These are phyloP conservation scores for Fistulinella cinereoalba DNA, from an alignment of 1,284 basidiomycete genomes.

Conservation along the genomic window DNA sequence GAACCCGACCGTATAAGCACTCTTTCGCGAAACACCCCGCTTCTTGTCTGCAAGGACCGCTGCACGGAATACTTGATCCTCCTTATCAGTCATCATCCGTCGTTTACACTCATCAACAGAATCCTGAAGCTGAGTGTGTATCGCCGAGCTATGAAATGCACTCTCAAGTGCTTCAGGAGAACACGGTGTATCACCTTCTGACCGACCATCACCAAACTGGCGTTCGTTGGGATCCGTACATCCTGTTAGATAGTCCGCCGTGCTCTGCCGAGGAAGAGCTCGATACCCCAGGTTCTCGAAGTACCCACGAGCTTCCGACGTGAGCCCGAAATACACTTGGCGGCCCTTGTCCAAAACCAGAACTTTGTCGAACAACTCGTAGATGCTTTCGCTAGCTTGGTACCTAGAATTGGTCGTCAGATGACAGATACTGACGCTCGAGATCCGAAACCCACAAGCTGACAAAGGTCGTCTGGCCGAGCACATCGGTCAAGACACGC, in stretches of 20 bases:
- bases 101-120: conserved; percentile 64
- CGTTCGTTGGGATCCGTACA: conserved; percentile 86
- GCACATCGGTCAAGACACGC: conserved; percentile 74
- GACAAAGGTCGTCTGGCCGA: conserved; percentile 75
- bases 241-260: conserved; percentile 76
- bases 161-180: conserved; percentile 71
- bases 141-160: conserved; percentile 61
- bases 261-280: conserved; percentile 70
- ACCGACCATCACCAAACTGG: conserved; percentile 72
- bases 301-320: conserved; percentile 69
- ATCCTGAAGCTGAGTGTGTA: conserved; percentile 47
- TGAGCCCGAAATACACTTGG: conserved; percentile 80
- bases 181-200: conserved; percentile 64
- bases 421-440: conserved; percentile 13
- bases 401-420: conserved; percentile 47
- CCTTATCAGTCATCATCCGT: conserved; percentile 60
- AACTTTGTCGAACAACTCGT: conserved; percentile 80
- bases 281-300: conserved; percentile 79
- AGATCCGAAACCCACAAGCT: conserved; percentile 53
- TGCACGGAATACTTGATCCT: conserved; percentile 70
- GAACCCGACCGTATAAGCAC: conserved; percentile 85
- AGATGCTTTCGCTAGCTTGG: conserved; percentile 78
- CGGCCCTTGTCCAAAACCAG: conserved; percentile 78
- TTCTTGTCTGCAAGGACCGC: conserved; percentile 82
- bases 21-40: conserved; percentile 78